A percentile compares a stretch with the other conserved stretches of the same genome.
These are phyloP conservation scores for Ceratocystis alfenasii DNA, from an alignment of 2,329 filamentous ascomycete species.

Conservation along the genomic window DNA sequence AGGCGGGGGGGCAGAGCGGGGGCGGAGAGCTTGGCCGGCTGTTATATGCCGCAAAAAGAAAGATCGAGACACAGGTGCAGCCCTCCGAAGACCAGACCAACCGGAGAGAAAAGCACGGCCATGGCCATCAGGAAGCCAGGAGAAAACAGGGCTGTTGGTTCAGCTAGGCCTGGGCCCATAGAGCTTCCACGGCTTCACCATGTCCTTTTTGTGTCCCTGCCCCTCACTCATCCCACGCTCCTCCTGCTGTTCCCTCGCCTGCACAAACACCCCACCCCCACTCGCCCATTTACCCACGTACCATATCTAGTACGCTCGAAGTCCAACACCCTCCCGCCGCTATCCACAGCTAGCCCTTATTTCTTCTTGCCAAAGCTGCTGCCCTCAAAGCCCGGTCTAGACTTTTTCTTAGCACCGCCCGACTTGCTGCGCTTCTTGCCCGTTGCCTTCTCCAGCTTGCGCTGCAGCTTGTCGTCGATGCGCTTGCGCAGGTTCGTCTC, in stretches of 20 bases:
- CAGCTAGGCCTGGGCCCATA: background rate
- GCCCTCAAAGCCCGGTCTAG: constrained; percentile 21
- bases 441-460: constrained; percentile 38
- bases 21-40: no score
- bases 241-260: background rate
- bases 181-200: background rate
- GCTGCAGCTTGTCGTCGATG: constrained; percentile 56
- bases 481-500: constrained; percentile 67
- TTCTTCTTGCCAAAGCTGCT: constrained; percentile 22
- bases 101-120: no score
- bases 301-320: no score
- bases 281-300: background rate
- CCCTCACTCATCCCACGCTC: background rate
- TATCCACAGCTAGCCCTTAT: constrained; percentile 1
- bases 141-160: background rate
- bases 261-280: background rate
- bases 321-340: background rate
- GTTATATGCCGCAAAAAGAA: no score
- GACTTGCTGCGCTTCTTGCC: constrained; percentile 21
- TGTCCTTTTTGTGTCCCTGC: background rate
- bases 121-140: background rate
- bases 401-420: constrained; percentile 19
- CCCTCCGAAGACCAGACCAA: no score
- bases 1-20: background rate
- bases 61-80: no score